phyloP scores from a whole-genome alignment of 1,139 yeast genomes.

The Yamadazyma kanchanaburiensis region DNA sequence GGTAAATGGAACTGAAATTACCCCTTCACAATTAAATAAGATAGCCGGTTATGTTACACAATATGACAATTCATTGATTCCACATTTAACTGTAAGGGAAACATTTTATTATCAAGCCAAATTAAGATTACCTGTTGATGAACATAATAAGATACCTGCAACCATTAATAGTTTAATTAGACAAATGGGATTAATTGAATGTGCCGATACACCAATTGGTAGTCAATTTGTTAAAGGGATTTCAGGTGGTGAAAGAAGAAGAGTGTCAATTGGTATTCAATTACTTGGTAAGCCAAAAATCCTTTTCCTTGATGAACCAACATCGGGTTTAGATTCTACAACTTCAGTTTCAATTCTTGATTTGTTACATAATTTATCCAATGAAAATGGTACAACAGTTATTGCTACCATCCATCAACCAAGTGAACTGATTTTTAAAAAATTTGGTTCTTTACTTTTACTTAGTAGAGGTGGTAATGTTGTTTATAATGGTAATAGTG shows the following conservation, averaged over 20 bases:
- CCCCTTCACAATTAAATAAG: conserved; percentile 41
- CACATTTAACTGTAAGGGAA: conserved; percentile 73
- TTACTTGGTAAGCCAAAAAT: conserved; percentile 69
- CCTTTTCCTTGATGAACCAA: conserved; percentile 79
- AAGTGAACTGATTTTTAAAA: conserved; percentile 56
- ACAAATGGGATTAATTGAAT: conserved; percentile 69
- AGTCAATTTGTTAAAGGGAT: conserved; percentile 71
- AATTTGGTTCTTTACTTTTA: conserved; percentile 65
- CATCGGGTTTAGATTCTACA: conserved; percentile 79
- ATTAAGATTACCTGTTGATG: conserved; percentile 49
- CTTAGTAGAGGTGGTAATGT: conserved; percentile 72
- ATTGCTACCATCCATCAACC: conserved; percentile 87
- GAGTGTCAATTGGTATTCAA: conserved; percentile 81
- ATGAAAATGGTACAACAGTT: conserved; percentile 60
- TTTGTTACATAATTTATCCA: conserved; percentile 56
- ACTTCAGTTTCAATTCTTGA: conserved; percentile 70
- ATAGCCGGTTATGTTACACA: conserved; percentile 75
- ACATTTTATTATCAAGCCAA: conserved; percentile 71
- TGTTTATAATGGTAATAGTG: conserved; percentile 54
- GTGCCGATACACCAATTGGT: conserved; percentile 77
- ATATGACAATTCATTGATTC: conserved; percentile 68
- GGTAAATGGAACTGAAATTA: conserved; percentile 25
- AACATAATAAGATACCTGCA: conserved; percentile 26
- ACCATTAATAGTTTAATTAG: conserved; percentile 54
- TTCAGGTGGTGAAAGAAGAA: conserved; percentile 83